Evolutionary conservation across 2,329 filamentous ascomycete species (phyloP), one percentile per base, ranked within the genome.

Genomic region (Colletotrichum sp.): DNA sequence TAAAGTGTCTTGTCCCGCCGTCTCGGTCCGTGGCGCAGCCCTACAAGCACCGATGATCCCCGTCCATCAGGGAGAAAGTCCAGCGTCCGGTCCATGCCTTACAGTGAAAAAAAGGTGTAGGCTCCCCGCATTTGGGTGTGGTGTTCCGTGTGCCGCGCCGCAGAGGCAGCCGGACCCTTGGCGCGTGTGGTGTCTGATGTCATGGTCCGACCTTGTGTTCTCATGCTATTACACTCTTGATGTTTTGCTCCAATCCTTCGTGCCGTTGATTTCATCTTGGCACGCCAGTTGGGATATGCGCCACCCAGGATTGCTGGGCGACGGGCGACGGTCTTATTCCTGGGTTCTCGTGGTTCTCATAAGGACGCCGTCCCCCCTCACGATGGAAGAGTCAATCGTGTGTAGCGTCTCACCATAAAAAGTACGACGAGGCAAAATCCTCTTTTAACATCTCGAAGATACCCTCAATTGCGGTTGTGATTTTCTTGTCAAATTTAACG

Each of bases 261-360:
- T 7, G 13, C 7, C 28, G 30, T 64, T 26, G n/a, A 24, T 38
- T 15, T 26, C 9, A 16, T 24, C 61, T 43, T 64, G 61, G 61
- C 61, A 64, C 10, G n/a, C 36, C 21, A 66, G 1, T 43, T 21
- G 43, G 43, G 24, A 30, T 24, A 32, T n/a, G 26, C 56, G 16
- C 15, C 66, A 64, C 64, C 73, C 55, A 75, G 73, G 70, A 64
- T 68, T n/a, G 56, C 64, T n/a, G 36, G 67, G 28, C 52, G 61
- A 24, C 3, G 43, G 43, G 6, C 10, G n/a, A 21, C n/a, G 1
- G 43, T 52, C 43, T 1, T 8, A 0, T 13, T 13, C 43, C 10
- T 2, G 0, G n/a, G 43, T 52, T 5, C n/a, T 52, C 43, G 9
- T n/a, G 18, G 32, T 16, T 28, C 56, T 70, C 28, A 61, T 32